Base-by-base conservation (phyloP, 1,139 yeast species). In the Zygosaccharomyces pseudobailii region DNA sequence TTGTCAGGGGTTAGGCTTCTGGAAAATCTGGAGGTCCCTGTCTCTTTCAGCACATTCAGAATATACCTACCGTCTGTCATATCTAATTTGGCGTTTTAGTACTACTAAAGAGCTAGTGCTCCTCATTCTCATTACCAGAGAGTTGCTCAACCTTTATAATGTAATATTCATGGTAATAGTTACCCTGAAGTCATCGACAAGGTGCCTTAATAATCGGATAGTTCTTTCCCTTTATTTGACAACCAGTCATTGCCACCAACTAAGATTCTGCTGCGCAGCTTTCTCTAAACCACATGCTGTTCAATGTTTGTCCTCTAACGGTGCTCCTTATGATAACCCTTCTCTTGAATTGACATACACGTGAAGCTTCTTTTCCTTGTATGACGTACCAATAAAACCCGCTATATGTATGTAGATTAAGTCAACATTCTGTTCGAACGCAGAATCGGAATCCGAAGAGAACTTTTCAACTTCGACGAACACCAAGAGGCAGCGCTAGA, bases 1-100 rank as follows among this genome's bases (percentile, higher is more conserved):
- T 76, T 71, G 59, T 88, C 96, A 0, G 95, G 82, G 0, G 72
- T 66, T 40, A 86, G 52, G 19, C 46, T 65, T 4, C 62, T 68
- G 22, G 64, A 49, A 10, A 65, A 40, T 28, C 61, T 59, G 9
- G 71, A 52, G 0, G 69, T 60, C 28, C 56, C 56, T n/a, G 54
- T 44, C 20, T 56, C 59, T 34, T 47, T 54, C 37, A 57, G 40
- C n/a, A 47, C 52, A 30, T 43, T 48, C 31, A 56, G 21, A 20
- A 56, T 48, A 40, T 45, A 46, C 39, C 58, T 54, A 10, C 50
- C 47, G n/a, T 55, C 58, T 17, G 45, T 42, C 59, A 54, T 55
- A 31, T 31, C 23, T n/a, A 33, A 13, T 13, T 34, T 13, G 24
- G 21, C 7, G 6, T n/a, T 31, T 21, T 27, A 13, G 6, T 32